These are phyloP conservation scores for Pyricularia pennisetigena DNA, from an alignment of 2,329 filamentous ascomycete species.

Conservation along the genomic window DNA sequence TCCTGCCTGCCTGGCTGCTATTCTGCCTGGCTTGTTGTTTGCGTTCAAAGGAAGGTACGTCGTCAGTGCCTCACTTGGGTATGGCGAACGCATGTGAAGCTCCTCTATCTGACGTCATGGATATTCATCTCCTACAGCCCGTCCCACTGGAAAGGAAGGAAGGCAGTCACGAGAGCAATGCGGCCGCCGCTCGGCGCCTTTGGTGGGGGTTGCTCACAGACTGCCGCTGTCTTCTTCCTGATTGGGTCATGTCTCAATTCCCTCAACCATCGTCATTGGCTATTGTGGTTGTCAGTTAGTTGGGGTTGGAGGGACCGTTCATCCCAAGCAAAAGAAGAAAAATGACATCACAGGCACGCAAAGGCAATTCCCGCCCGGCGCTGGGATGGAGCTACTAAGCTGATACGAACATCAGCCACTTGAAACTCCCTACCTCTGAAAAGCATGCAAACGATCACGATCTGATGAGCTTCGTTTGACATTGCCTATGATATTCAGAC, in stretches of 20 bases:
- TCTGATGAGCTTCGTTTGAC: background rate
- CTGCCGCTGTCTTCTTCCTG: background rate
- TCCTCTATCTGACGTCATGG: background rate
- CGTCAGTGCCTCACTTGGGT: background rate
- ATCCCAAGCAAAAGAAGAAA: background rate
- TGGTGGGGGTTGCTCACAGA: background rate
- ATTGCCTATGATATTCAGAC: background rate
- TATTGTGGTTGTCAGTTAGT: background rate
- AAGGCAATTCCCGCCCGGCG: background rate
- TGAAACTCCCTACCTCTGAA: background rate
- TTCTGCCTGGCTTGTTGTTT: background rate
- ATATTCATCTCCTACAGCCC: background rate
- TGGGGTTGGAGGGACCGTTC: background rate
- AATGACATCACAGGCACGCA: constrained; percentile 1
- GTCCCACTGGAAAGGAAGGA: background rate
- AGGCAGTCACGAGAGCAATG: background rate
- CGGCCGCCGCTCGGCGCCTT: background rate
- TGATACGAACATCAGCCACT: background rate
- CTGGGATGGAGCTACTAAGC: background rate
- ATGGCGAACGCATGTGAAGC: background rate
- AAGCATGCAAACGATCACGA: background rate
- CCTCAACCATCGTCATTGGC: background rate
- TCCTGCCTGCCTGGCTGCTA: background rate
- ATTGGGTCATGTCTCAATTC: background rate
- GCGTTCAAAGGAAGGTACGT: background rate